A percentile compares a stretch with the other conserved stretches of the same genome.
These are phyloP conservation scores for Dioszegia aurantiaca DNA, from an alignment of 768 basidiomycete genomes.

Conservation along the genomic window DNA sequence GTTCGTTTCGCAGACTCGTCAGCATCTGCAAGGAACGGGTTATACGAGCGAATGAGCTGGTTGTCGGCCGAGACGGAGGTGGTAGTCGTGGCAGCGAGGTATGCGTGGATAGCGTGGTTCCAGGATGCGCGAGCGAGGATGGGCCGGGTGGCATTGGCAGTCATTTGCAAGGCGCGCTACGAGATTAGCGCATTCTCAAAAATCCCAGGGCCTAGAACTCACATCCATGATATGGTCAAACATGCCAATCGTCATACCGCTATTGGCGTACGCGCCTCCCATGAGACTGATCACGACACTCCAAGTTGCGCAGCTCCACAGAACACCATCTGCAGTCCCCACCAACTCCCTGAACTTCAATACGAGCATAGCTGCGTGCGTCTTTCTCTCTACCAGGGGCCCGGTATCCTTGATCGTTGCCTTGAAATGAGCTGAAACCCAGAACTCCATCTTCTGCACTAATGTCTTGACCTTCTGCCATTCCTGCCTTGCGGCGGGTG, in stretches of 20 bases:
- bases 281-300: constrained; percentile 41
- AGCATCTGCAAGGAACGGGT: constrained; percentile 26
- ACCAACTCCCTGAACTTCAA: constrained; percentile 36
- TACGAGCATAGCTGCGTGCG: constrained; percentile 32
- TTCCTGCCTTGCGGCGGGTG: constrained; percentile 20
- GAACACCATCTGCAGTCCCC: constrained; percentile 30
- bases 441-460: constrained; percentile 24
- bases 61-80: constrained; percentile 25
- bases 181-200: constrained; percentile 2
- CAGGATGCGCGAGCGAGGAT: constrained; percentile 40
- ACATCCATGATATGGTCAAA: constrained; percentile 48
- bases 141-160: constrained; percentile 29
- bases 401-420: constrained; percentile 20
- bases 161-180: constrained; percentile 34
- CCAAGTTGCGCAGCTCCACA: constrained; percentile 50
- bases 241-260: constrained; percentile 22
- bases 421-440: constrained; percentile 27
- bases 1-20: constrained; percentile 28
- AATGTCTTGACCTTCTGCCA: constrained; percentile 22
- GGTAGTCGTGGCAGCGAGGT: constrained; percentile 30
- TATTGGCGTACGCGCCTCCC: constrained; percentile 37
- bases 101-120: constrained; percentile 48
- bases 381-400: constrained; percentile 32
- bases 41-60: constrained; percentile 24
- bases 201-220: constrained; percentile 30